Base-by-base conservation (phyloP, 2,329 filamentous ascomycete genomes). In the Phialophora verrucosa region DNA sequence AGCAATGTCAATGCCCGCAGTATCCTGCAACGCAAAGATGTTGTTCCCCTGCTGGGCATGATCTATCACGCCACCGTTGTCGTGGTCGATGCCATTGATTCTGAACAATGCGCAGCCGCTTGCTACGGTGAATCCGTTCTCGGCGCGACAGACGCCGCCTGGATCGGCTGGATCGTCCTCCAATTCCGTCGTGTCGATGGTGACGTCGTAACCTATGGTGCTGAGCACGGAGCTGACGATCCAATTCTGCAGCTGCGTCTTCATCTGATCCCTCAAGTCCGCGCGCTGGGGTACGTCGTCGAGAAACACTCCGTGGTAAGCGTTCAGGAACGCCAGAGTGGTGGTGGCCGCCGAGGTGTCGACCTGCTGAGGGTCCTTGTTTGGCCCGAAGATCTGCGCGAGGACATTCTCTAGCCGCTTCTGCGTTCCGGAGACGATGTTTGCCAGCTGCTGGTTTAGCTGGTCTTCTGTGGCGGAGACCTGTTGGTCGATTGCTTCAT, bases 231-330 rank as follows among this genome's bases (percentile, higher is more conserved):
- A 32, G 50, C 62, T 64, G 47, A 64, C 62, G 42, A 60, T 59
- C 62, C 62, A 64, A 31, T 64, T 64, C 32, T 64, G 55, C 17
- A 64, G 62, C 23, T 64, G 55, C 27, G 5, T 64, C 49, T 55
- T 44, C 62, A 60, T 60, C 55, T 64, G 55, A 31, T 35, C 32
- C 10, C 42, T 31, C 20, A 60, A 47, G 44, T 64, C 62, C 4
- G 47, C 17, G 47, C 62, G 62, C 2, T 38, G 49, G 5, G 62
- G 62, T 14, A 64, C 62, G 29, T 60, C 62, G 35, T 64, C 55
- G 10, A 64, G 29, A 56, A 64, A 59, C 11, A 59, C 32, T 23
- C 55, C 62, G 31, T 53, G 47, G 29, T 53, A 44, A 4, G 62
- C 62, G 27, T 58, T 64, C 32, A 57, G 54, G 53, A 64, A 64